Conservation (phyloP, 169 alveolate species). For the Toxoplasma gondii region DNA sequence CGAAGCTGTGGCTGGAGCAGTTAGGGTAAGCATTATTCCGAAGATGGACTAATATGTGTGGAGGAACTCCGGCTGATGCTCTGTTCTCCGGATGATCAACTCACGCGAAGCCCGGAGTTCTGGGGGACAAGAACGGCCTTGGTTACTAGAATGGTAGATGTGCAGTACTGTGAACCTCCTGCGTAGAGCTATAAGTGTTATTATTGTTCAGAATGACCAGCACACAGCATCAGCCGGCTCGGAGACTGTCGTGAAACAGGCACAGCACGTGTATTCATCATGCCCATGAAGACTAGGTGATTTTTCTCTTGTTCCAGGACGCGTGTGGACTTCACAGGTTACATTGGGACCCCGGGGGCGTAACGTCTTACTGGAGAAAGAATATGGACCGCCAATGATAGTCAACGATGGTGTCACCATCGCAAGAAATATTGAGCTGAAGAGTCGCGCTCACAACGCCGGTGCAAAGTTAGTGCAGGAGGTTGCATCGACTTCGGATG, state of each 20-base stretch:
- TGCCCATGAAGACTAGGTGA: too few relatives aligned
- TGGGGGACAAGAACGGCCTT: background rate
- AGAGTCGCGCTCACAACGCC: slow-evolving; percentile 84
- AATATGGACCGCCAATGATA: slow-evolving; percentile 87
- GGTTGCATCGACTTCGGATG: slow-evolving; percentile 88
- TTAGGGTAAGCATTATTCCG: slow-evolving; percentile 66
- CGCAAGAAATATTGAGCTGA: slow-evolving; percentile 87
- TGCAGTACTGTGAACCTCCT: too few relatives aligned
- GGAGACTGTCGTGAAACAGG: too few relatives aligned
- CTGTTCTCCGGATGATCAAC: background rate
- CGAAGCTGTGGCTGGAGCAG: slow-evolving; percentile 85
- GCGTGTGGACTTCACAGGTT: slow-evolving; percentile 59
- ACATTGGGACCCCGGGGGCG: slow-evolving; percentile 92
- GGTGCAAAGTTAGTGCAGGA: slow-evolving; percentile 91
- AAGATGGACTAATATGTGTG: background rate
- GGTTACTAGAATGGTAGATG: too few relatives aligned
- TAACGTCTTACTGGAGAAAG: slow-evolving; percentile 87
- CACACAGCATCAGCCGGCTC: too few relatives aligned
- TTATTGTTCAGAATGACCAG: too few relatives aligned
- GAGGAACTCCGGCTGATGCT: background rate
- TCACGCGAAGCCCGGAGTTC: background rate
- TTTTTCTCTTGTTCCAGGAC: too few relatives aligned
- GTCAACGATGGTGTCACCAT: slow-evolving; percentile 92
- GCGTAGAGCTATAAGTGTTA: too few relatives aligned
- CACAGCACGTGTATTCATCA: too few relatives aligned